Conservation (phyloP, 129 eudicot genomes). For the Smallanthus sonchifolius region DNA sequence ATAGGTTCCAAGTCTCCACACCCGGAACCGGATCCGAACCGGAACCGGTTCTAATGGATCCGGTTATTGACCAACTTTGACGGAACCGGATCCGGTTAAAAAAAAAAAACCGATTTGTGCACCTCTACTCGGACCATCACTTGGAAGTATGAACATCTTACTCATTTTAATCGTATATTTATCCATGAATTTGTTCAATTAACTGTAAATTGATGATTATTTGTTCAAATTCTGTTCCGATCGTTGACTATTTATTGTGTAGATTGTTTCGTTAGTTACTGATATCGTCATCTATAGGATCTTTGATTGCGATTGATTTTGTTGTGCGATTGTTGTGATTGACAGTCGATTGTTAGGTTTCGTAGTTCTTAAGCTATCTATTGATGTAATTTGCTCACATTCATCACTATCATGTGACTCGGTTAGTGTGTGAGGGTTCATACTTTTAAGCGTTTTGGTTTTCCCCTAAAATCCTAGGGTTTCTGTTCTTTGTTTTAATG, state of each 20-base stretch:
- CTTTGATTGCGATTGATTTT: slow-evolving; percentile 10
- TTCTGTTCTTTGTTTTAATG: not conserved
- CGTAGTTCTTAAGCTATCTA: slow-evolving; percentile 25
- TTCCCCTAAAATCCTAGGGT: not conserved
- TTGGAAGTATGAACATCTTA: slow-evolving; percentile 37
- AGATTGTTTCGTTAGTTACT: slow-evolving; percentile 5
- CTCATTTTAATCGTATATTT: not conserved
- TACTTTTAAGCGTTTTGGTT: slow-evolving; percentile 21
- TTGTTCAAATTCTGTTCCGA: not conserved
- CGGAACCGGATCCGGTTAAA: too few relatives aligned
- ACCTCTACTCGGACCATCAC: slow-evolving; percentile 22
- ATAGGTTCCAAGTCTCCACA: too few relatives aligned
- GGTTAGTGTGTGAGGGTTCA: slow-evolving; percentile 13
- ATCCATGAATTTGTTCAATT: not conserved
- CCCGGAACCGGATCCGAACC: too few relatives aligned
- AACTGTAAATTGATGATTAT: not conserved
- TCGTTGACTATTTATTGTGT: not conserved
- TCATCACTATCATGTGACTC: slow-evolving; percentile 29
- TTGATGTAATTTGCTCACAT: slow-evolving; percentile 19
- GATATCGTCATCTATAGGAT: not conserved
- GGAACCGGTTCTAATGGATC: too few relatives aligned
- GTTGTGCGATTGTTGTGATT: slow-evolving; percentile 5
- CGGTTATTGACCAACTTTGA: too few relatives aligned
- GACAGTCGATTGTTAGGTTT: slow-evolving; percentile 19
- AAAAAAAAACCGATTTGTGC: too few relatives aligned